Evolutionary conservation across 495 filamentous ascomycete genomes (phyloP), one percentile per base, ranked within the genome.

Genomic region (Chaetomium tenue): DNA sequence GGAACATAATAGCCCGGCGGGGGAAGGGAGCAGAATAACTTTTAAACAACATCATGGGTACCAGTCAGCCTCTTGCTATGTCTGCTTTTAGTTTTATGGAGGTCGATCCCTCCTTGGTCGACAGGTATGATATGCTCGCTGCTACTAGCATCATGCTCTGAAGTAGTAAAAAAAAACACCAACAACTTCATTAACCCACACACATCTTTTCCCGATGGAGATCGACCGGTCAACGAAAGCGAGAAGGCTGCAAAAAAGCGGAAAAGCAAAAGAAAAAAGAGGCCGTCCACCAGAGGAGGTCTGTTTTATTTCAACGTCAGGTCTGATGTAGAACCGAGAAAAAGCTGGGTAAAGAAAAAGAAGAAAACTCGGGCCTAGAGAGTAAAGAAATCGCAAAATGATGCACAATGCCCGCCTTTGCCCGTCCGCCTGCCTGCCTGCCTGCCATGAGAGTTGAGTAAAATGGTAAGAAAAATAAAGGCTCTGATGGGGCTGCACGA

Each of bases 361-460:
- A 25, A 51, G 11, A 7, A 51, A 51, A 51, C 1, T 22, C 6
- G 47, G 33, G 33, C 33, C 33, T 3, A 37, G 33, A 37, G 33
- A 44, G 40, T 44, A 44, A 50, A 50, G 47, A 50, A 23, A 22
- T 50, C 47, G 47, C 47, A 50, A 50, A 50, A 50, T 44, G 18
- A 44, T 44, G 40, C 40, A 44, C 40, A 44, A 44, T 44, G 40
- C 40, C 40, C 40, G 40, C 40, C 40, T 18, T 44, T 18, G 16
- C 18, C 40, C 40, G 40, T 15, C 40, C 18, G 15, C 40, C 40
- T 44, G 40, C 40, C 40, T 44, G 40, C 16, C 40, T 44, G 40
- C 40, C 40, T 44, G 40, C 40, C 40, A 44, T 44, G 40, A 44
- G 40, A 44, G 40, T 44, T 44, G 40, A 18, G 40, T 44, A 44